Evolutionary conservation across 2,329 filamentous ascomycete species (phyloP).

Genomic region (Blastomyces silverae): DNA sequence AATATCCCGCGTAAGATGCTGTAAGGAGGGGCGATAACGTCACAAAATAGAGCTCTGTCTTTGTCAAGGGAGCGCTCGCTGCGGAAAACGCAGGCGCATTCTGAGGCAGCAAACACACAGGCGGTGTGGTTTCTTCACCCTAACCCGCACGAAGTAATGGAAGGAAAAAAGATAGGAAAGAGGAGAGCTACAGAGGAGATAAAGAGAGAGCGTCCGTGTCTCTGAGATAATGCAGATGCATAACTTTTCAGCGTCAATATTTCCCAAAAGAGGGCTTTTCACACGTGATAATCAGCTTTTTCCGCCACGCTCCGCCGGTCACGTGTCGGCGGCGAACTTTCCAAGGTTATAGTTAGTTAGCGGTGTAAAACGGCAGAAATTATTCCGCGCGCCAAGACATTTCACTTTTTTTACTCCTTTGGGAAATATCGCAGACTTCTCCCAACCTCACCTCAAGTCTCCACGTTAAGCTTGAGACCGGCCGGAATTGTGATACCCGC

Average conservation of each 20-base stretch:
- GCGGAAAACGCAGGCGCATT: constrained; percentile 11
- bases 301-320: constrained; percentile 13
- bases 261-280: neutral
- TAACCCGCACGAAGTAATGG: neutral
- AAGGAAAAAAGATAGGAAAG: neutral
- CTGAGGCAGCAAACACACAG: constrained; percentile 4
- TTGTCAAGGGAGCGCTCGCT: constrained; percentile 7
- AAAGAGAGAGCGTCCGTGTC: neutral
- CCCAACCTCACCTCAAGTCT: neutral
- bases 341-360: no score
- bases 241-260: neutral
- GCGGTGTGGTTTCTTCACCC: neutral
- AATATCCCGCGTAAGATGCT: neutral
- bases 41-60: neutral
- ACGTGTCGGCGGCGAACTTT: neutral
- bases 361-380: constrained; percentile 13
- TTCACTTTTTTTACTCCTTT: neutral
- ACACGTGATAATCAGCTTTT: constrained; percentile 8
- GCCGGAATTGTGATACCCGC: neutral
- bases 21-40: neutral
- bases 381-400: neutral
- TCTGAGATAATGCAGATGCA: neutral
- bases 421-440: constrained; percentile 9
- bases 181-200: neutral
- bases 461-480: neutral